These are phyloP conservation scores for Pythium periplocum DNA, from an alignment of 352 stramenopile genomes.

Conservation along the genomic window DNA sequence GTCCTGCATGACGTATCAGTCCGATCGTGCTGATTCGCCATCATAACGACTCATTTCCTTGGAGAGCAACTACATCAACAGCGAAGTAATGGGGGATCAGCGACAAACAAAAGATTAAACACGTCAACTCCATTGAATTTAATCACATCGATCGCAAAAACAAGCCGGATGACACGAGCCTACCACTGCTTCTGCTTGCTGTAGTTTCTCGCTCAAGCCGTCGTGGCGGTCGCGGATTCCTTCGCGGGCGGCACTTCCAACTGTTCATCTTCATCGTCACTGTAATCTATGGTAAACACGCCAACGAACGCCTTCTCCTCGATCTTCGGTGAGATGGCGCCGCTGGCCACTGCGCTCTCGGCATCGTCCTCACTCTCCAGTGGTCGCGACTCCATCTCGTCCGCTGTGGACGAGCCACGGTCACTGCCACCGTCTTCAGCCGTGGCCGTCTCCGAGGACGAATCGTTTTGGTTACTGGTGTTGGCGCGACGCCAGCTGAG, in stretches of 20 bases:
- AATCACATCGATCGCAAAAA: too few species aligned
- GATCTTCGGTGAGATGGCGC: slow-evolving; percentile 5
- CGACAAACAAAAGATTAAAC: too few species aligned
- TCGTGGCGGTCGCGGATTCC: too few species aligned
- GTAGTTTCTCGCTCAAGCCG: too few species aligned
- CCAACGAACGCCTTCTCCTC: slow-evolving; percentile 54
- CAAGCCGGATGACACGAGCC: too few species aligned
- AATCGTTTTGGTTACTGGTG: slow-evolving; percentile 43
- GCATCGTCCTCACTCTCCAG: slow-evolving; percentile 17
- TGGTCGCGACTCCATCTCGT: slow-evolving; percentile 24
- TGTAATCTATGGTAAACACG: slow-evolving; percentile 81
- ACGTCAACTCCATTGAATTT: too few species aligned
- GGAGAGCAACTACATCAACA: too few species aligned
- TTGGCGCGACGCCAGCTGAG: slow-evolving; percentile 42
- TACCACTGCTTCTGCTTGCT: too few species aligned
- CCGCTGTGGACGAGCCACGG: slow-evolving; percentile 40
- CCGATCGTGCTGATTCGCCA: too few species aligned
- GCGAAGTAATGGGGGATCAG: too few species aligned
- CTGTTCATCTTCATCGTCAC: slow-evolving; percentile 59
- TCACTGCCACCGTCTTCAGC: slow-evolving; percentile 62
- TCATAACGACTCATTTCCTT: too few species aligned
- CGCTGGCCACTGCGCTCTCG: slow-evolving; percentile 4
- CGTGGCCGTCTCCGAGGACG: slow-evolving; percentile 57
- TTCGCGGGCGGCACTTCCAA: background rate
- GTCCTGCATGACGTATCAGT: too few species aligned